These are phyloP conservation scores for Debaryomyces singareniensis DNA, from an alignment of 1,139 yeast genomes.

Conservation along the genomic window DNA sequence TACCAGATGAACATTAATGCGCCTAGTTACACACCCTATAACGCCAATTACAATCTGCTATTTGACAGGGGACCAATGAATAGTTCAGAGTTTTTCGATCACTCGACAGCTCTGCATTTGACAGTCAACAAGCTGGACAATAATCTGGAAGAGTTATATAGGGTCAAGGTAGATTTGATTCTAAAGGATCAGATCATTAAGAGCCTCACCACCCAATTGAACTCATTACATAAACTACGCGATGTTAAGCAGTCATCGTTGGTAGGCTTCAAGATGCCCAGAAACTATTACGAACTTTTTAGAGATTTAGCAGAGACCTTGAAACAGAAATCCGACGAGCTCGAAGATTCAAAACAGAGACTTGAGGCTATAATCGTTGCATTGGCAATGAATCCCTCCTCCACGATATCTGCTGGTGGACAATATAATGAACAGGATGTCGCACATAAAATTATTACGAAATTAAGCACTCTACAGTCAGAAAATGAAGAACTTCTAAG, in stretches of 20 bases:
- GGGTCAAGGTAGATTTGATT: constrained; percentile 25
- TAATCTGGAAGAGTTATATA: constrained; percentile 17
- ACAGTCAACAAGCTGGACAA: constrained; percentile 2
- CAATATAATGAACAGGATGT: constrained; percentile 69
- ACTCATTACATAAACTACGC: constrained; percentile 11
- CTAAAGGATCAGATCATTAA: constrained; percentile 30
- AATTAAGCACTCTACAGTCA: constrained; percentile 52
- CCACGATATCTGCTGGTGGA: constrained; percentile 36
- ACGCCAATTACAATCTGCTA: neutral
- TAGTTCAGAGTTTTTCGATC: constrained; percentile 6
- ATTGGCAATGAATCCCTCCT: constrained; percentile 14
- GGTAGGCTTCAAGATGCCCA: constrained; percentile 24
- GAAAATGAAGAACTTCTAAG: constrained; percentile 70
- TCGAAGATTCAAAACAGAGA: constrained; percentile 53
- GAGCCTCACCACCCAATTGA: constrained; percentile 27
- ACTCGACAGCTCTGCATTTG: constrained; percentile 7
- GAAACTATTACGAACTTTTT: constrained; percentile 42
- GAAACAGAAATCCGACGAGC: constrained; percentile 46
- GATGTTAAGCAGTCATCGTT: constrained; percentile 5
- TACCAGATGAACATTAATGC: constrained; percentile 20
- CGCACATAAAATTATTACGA: constrained; percentile 66
- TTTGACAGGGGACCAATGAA: neutral
- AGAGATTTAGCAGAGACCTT: constrained; percentile 46
- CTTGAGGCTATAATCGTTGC: constrained; percentile 55
- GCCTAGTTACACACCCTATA: constrained; percentile 23